Conservation (phyloP, 305 asterid genomes). For the Nicotiana rustica region DNA sequence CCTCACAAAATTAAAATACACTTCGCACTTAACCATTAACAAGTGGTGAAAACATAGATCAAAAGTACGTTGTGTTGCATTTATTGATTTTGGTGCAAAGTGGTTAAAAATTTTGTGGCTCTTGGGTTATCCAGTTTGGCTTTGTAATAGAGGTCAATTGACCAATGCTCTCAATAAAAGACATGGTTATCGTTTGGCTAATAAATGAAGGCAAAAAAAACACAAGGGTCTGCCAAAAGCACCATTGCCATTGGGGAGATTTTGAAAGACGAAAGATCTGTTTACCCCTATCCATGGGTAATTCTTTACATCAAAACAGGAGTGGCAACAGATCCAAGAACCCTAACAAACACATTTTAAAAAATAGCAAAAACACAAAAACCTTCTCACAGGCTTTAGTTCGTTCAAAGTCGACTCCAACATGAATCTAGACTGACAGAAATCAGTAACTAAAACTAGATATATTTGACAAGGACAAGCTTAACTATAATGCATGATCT, state of each 20-base stretch:
- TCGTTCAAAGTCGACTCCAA: background rate
- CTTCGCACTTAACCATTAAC: no score
- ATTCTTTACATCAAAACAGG: conserved; percentile 23
- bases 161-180: background rate
- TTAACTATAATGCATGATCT: background rate
- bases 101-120: no score
- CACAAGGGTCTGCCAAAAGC: background rate
- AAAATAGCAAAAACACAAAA: no score
- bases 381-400: background rate
- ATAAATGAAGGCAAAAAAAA: background rate
- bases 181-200: background rate
- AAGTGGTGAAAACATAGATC: no score
- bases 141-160: background rate
- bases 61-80: no score
- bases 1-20: no score
- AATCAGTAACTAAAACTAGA: background rate
- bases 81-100: no score
- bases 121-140: no score
- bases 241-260: background rate
- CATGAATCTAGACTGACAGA: background rate
- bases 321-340: conserved; percentile 7
- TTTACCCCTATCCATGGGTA: background rate
- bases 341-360: background rate
- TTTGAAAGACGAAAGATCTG: background rate
- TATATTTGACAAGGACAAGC: background rate